Evolutionary conservation across 2,329 filamentous ascomycete species (phyloP).

Genomic region (Bisporella sp.): DNA sequence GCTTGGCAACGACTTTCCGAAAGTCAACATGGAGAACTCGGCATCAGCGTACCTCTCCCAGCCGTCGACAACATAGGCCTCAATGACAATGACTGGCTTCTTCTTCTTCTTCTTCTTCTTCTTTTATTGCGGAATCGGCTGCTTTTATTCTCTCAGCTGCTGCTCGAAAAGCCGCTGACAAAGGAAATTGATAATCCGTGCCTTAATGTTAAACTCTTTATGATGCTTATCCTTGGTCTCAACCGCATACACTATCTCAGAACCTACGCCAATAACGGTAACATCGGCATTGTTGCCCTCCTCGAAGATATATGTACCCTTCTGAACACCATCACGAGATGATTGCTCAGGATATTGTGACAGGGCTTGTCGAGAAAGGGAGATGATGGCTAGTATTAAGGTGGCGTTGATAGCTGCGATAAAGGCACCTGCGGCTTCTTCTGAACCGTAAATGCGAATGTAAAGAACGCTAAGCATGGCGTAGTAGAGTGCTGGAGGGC

Average conservation of each 20-base stretch:
- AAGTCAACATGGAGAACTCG: conserved; percentile 43
- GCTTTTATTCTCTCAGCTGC: conserved; percentile 38
- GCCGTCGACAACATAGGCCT: conserved; percentile 49
- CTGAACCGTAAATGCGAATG: conserved; percentile 49
- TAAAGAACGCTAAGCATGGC: conserved; percentile 56
- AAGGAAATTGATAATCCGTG: conserved; percentile 37
- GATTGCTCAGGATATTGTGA: conserved; percentile 31
- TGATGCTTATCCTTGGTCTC: conserved; percentile 32
- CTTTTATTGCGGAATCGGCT: conserved; percentile 36
- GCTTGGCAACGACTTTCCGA: conserved; percentile 38
- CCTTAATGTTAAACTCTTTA: conserved; percentile 29
- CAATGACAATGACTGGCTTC: conserved; percentile 48
- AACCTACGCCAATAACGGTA: conserved; percentile 35
- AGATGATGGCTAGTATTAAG: conserved; percentile 39
- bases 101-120: conserved; percentile 22
- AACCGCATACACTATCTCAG: conserved; percentile 36
- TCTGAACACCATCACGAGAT: conserved; percentile 33
- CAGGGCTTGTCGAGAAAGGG: conserved; percentile 38
- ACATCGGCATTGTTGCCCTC: conserved; percentile 39
- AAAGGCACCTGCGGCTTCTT: conserved; percentile 49
- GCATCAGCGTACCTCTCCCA: conserved; percentile 57
- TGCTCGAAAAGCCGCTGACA: conserved; percentile 37
- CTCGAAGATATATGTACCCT: conserved; percentile 39
- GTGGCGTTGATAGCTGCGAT: conserved; percentile 37
- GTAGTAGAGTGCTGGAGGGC: conserved; percentile 47